Conservation (phyloP, 176 grass and related monocot genomes). For the Raddia guianensis region DNA sequence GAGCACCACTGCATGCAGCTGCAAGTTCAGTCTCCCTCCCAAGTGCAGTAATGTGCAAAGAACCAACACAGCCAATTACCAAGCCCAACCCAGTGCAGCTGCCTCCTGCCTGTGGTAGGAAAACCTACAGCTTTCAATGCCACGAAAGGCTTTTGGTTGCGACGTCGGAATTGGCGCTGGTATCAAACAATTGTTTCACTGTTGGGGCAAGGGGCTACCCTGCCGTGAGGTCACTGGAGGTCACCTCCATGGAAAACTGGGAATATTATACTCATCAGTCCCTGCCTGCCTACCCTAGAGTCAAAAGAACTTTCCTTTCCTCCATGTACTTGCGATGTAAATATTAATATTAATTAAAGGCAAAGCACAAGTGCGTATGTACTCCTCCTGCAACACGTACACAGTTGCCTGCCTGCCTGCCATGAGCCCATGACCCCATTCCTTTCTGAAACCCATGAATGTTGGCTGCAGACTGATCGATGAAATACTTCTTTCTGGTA, state of each 20-base stretch:
- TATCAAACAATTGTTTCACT: slow-evolving; percentile 26
- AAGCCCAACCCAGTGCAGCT: background rate
- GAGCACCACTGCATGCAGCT: background rate
- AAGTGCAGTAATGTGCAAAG: slow-evolving; percentile 3
- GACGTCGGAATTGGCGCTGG: slow-evolving; percentile 42
- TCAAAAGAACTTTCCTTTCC: slow-evolving; percentile 43
- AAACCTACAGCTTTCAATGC: slow-evolving; percentile 54
- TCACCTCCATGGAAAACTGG: slow-evolving; percentile 33
- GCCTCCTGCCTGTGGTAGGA: slow-evolving; percentile 39
- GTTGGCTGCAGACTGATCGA: background rate
- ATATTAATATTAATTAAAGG: background rate
- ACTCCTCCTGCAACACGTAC: background rate
- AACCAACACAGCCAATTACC: background rate
- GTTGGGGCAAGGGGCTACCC: slow-evolving; percentile 2
- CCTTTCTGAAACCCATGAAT: background rate
- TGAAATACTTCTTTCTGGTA: background rate
- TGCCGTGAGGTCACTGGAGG: slow-evolving; percentile 50
- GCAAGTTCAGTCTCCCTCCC: slow-evolving; percentile 17
- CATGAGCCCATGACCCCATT: background rate
- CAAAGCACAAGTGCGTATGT: background rate
- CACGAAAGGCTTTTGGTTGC: slow-evolving; percentile 41
- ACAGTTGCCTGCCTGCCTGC: too few relatives aligned
- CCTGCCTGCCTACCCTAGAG: background rate
- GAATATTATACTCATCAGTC: background rate
- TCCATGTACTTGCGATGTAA: background rate